Evolutionary conservation across 805 yeast genomes (phyloP).

Genomic region (Pichia sporocuriosa): DNA sequence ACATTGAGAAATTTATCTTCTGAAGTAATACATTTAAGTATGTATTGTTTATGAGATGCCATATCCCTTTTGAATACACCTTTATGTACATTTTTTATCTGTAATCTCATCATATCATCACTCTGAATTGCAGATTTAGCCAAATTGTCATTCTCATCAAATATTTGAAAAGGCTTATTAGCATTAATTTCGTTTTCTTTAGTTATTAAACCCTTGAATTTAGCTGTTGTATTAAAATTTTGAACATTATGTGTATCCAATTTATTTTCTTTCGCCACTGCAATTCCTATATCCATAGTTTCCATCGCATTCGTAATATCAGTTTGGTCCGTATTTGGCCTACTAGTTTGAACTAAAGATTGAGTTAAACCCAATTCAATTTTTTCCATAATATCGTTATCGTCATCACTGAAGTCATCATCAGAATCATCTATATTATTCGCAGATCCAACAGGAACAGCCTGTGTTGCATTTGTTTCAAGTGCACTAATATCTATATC

Average conservation of each 20-base stretch:
- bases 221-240: conserved; percentile 8
- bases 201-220: conserved; percentile 4
- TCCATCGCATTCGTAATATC: background rate
- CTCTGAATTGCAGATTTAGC: conserved; percentile 42
- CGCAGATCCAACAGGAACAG: background rate
- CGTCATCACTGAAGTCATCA: conserved; percentile 25
- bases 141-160: conserved; percentile 15
- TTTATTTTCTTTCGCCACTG: conserved; percentile 1
- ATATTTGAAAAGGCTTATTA: conserved; percentile 6
- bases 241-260: conserved; percentile 19
- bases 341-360: background rate
- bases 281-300: background rate
- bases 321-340: conserved; percentile 10
- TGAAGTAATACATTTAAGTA: conserved; percentile 44
- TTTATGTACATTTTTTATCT: conserved; percentile 32
- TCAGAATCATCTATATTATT: conserved; percentile 5
- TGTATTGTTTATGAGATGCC: conserved; percentile 38
- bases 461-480: conserved; percentile 4
- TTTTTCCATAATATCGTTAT: conserved; percentile 19
- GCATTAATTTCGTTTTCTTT: conserved; percentile 3
- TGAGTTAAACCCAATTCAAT: conserved; percentile 6
- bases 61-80: conserved; percentile 28
- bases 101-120: conserved; percentile 42
- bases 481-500: conserved; percentile 27
- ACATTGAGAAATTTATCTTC: conserved; percentile 33